These are phyloP conservation scores for Penicillium sp. DNA, from an alignment of 2,329 filamentous ascomycete genomes.

Conservation along the genomic window DNA sequence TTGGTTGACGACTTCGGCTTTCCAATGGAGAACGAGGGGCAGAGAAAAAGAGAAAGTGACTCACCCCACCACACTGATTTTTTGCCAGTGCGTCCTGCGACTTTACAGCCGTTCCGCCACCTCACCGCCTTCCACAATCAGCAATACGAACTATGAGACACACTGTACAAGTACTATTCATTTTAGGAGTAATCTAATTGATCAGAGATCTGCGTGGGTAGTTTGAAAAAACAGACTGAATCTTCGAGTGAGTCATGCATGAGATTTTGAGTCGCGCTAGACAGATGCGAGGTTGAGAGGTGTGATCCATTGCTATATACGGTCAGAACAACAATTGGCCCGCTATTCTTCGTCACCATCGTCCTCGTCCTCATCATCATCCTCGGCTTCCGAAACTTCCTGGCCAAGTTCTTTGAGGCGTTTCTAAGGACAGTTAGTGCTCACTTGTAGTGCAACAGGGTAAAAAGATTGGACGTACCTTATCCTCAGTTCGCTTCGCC, in stretches of 20 bases:
- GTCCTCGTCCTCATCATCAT: constrained; percentile 61
- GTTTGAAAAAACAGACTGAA: no score
- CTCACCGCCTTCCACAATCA: constrained; percentile 18
- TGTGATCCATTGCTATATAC: constrained; percentile 4
- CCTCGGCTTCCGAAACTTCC: constrained; percentile 74
- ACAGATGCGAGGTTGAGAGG: not conserved
- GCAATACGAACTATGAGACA: not conserved
- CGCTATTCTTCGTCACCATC: constrained; percentile 52
- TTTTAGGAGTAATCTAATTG: not conserved
- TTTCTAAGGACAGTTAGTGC: constrained; percentile 49
- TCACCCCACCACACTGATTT: constrained; percentile 27
- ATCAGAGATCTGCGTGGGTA: not conserved
- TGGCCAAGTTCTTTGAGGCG: constrained; percentile 69
- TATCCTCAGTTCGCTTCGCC: constrained; percentile 74
- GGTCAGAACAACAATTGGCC: constrained; percentile 27
- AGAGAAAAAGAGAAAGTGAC: constrained; percentile 22
- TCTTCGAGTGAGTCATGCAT: not conserved
- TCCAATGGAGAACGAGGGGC: constrained; percentile 30
- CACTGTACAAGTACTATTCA: not conserved
- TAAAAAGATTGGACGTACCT: constrained; percentile 54
- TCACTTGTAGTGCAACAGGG: not conserved
- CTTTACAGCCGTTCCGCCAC: constrained; percentile 10
- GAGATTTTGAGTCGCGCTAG: not conserved
- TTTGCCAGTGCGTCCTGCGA: constrained; percentile 22
- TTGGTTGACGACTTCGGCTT: constrained; percentile 19